A percentile compares a stretch with the other conserved stretches of the same genome.
Conservation (phyloP, 495 filamentous ascomycete genomes). For the Neurospora tetrasperma region DNA sequence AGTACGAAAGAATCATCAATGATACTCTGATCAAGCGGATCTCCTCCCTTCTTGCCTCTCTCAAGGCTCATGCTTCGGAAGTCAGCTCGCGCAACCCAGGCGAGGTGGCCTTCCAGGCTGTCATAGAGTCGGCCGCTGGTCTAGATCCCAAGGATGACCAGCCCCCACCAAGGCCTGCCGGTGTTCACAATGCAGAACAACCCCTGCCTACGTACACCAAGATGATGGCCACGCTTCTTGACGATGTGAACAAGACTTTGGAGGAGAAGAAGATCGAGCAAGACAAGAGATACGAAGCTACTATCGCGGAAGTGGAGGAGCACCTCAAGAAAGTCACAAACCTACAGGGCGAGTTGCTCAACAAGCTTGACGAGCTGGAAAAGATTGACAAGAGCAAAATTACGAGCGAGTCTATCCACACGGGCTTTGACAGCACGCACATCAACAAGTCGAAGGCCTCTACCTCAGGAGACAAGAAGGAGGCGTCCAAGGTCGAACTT, state of each 20-base stretch:
- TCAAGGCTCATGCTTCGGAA: conserved; percentile 58
- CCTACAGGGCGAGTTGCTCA: conserved; percentile 62
- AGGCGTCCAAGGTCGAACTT: conserved; percentile 56
- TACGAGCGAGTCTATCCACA: conserved; percentile 83
- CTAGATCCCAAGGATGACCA: conserved; percentile 60
- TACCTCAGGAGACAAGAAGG: conserved; percentile 33
- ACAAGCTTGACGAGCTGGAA: conserved; percentile 70
- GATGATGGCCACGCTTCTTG: conserved; percentile 88
- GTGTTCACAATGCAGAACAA: conserved; percentile 66
- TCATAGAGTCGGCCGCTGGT: conserved; percentile 61
- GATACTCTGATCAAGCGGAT: conserved; percentile 79
- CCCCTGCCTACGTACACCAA: conserved; percentile 73
- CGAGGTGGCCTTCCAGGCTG: conserved; percentile 73
- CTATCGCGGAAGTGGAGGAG: conserved; percentile 60
- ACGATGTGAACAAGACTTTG: conserved; percentile 87
- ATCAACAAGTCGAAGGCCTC: conserved; percentile 49
- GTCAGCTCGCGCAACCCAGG: conserved; percentile 54
- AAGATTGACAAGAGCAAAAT: conserved; percentile 84
- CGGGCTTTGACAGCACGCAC: conserved; percentile 79
- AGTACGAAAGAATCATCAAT: conserved; percentile 90
- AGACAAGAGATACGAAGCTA: conserved; percentile 55
- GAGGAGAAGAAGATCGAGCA: conserved; percentile 50
- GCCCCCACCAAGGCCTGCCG: conserved; percentile 59
- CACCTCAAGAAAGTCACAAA: conserved; percentile 69
- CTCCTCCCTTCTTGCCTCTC: conserved; percentile 57